phyloP scores from a whole-genome alignment of 176 grass and related monocot species.

The Canna indica region DNA sequence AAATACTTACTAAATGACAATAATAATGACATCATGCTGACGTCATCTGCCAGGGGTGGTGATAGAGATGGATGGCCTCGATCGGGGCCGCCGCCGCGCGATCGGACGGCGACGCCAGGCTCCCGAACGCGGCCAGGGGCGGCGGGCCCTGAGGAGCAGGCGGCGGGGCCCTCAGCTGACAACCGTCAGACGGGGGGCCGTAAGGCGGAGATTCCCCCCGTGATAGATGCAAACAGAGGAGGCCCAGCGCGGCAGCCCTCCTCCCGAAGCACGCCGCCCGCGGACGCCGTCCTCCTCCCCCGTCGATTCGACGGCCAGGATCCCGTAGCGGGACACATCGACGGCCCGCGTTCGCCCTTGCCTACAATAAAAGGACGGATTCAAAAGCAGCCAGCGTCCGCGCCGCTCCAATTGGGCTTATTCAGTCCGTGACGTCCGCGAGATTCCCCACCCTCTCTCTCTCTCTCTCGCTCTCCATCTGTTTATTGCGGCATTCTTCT shows the following conservation, averaged over 20 bases:
- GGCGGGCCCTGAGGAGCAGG: not conserved
- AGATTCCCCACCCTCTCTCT: not conserved
- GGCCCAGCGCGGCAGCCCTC: not conserved
- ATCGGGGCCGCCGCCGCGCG: not conserved
- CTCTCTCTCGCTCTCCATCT: not conserved
- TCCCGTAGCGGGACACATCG: not conserved
- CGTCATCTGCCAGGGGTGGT: no score
- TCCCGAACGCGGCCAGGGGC: not conserved
- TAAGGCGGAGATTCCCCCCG: slow-evolving; percentile 54
- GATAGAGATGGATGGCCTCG: no score
- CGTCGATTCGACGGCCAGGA: not conserved
- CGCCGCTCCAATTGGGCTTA: slow-evolving; percentile 10
- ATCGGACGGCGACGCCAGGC: not conserved
- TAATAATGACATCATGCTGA: no score
- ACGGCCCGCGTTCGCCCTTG: not conserved
- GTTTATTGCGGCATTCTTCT: not conserved
- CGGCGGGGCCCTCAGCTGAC: slow-evolving; percentile 27
- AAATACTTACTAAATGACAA: no score
- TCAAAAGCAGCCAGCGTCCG: not conserved
- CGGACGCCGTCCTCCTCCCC: not conserved
- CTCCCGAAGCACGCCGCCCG: not conserved
- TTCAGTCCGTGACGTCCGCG: slow-evolving; percentile 19
- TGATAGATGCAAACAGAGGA: slow-evolving; percentile 19
- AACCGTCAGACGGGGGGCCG: slow-evolving; percentile 38
- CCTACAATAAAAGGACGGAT: not conserved